These are phyloP conservation scores for Hygrocybe punicea DNA, from an alignment of 768 basidiomycete species.

Conservation along the genomic window DNA sequence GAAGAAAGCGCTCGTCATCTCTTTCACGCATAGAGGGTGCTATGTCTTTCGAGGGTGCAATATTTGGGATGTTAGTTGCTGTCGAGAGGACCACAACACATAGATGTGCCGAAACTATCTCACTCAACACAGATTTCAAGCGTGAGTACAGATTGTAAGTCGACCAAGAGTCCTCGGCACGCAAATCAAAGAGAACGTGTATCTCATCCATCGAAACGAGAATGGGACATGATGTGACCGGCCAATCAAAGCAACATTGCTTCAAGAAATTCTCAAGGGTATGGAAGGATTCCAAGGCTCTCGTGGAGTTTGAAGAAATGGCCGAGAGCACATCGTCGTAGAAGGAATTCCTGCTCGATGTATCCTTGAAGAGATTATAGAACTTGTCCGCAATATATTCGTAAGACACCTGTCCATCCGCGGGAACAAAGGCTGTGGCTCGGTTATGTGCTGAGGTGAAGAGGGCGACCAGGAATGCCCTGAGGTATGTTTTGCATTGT, in stretches of 20 bases:
- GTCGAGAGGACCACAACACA: slow-evolving; percentile 5
- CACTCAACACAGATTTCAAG: slow-evolving; percentile 7
- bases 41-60: neutral
- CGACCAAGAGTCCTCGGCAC: neutral
- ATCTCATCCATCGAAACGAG: slow-evolving; percentile 8
- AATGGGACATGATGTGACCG: neutral
- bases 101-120: neutral
- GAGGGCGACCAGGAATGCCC: slow-evolving; percentile 1
- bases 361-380: slow-evolving; percentile 1
- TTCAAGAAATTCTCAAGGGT: neutral
- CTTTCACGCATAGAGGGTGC: slow-evolving; percentile 5
- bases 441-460: neutral
- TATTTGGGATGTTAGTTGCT: slow-evolving; percentile 2
- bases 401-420: neutral
- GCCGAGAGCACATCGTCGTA: neutral
- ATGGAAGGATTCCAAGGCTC: neutral
- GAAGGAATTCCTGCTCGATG: neutral
- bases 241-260: slow-evolving; percentile 6
- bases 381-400: neutral
- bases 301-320: neutral
- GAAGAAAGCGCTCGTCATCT: neutral
- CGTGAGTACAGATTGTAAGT: neutral
- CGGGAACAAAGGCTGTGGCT: neutral
- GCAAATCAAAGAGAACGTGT: slow-evolving; percentile 1
- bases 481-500: slow-evolving; percentile 3